Evolutionary conservation across 352 stramenopile species (phyloP).

Genomic region (Globisporangium megalacanthum): DNA sequence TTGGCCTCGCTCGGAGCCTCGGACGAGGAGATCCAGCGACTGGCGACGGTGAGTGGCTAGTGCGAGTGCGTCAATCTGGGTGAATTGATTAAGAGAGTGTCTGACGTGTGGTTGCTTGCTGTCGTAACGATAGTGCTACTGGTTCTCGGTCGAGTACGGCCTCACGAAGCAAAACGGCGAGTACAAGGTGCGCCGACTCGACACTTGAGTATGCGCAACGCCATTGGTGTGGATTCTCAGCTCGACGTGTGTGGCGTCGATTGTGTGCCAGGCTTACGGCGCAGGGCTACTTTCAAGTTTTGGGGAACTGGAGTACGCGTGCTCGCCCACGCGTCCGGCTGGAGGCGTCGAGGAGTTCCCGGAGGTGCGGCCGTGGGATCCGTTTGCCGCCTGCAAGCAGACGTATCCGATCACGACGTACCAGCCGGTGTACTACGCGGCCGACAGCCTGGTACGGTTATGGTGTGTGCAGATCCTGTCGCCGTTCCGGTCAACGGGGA

Average conservation of each 20-base stretch:
- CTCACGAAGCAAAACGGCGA: constrained; percentile 91
- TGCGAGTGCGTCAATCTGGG: no score
- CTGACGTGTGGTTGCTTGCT: not conserved
- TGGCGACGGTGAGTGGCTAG: constrained; percentile 73
- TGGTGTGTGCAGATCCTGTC: constrained; percentile 7
- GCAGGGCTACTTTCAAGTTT: constrained; percentile 96
- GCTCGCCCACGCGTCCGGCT: constrained; percentile 50
- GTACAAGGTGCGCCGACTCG: constrained; percentile 68
- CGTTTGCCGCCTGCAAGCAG: constrained; percentile 88
- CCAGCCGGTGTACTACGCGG: constrained; percentile 96
- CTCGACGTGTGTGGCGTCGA: no score
- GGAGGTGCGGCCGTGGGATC: constrained; percentile 93
- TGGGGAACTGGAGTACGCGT: constrained; percentile 96
- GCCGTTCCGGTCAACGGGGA: not conserved
- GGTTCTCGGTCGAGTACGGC: constrained; percentile 98
- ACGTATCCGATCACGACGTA: constrained; percentile 98
- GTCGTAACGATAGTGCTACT: constrained; percentile 85
- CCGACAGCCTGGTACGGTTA: constrained; percentile 82
- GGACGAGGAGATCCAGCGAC: constrained; percentile 93
- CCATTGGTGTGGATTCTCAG: not conserved
- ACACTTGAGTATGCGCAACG: not conserved
- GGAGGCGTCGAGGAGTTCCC: constrained; percentile 61
- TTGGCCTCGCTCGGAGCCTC: constrained; percentile 93
- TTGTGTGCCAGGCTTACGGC: constrained; percentile 73
- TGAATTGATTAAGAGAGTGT: not conserved